Evolutionary conservation across 2,329 filamentous ascomycete genomes (phyloP).

Genomic region (Trichocomaceae sp.): DNA sequence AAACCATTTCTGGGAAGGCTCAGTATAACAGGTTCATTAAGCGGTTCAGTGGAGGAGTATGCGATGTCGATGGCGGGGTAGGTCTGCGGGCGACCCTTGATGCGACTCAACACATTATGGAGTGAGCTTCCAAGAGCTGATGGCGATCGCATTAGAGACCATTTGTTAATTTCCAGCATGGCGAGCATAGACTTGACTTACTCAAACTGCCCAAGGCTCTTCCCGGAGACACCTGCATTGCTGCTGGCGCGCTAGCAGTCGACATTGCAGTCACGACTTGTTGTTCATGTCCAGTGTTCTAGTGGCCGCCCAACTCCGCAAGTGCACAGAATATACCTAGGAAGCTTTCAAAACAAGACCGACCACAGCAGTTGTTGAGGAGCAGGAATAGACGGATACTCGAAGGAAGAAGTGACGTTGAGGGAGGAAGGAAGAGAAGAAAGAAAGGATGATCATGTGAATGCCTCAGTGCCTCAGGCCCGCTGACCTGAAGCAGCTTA

Average conservation of each 20-base stretch:
- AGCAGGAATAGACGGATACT: background rate
- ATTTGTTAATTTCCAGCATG: background rate
- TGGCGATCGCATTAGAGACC: background rate
- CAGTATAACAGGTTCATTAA: conserved; percentile 68
- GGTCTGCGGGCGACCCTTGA: conserved; percentile 77
- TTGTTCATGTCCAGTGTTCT: conserved; percentile 8
- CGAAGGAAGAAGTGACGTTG: background rate
- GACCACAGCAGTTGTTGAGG: background rate
- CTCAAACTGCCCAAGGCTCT: conserved; percentile 59
- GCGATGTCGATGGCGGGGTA: conserved; percentile 79
- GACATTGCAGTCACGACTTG: conserved; percentile 27
- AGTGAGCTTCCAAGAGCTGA: conserved; percentile 82
- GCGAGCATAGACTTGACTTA: conserved; percentile 22
- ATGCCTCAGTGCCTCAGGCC: background rate
- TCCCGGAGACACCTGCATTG: conserved; percentile 60
- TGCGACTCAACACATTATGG: conserved; percentile 76
- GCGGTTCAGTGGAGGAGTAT: conserved; percentile 68
- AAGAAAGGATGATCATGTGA: background rate
- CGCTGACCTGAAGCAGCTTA: background rate
- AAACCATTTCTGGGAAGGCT: conserved; percentile 78
- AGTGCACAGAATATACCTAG: too few relatives aligned
- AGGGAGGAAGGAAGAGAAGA: background rate
- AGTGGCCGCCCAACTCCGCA: too few relatives aligned
- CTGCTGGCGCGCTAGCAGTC: conserved; percentile 24
- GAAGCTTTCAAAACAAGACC: too few relatives aligned